A percentile compares a stretch with the other conserved stretches of the same genome.
Conservation (phyloP, 352 stramenopile genomes). For the Pythium oligandrum region DNA sequence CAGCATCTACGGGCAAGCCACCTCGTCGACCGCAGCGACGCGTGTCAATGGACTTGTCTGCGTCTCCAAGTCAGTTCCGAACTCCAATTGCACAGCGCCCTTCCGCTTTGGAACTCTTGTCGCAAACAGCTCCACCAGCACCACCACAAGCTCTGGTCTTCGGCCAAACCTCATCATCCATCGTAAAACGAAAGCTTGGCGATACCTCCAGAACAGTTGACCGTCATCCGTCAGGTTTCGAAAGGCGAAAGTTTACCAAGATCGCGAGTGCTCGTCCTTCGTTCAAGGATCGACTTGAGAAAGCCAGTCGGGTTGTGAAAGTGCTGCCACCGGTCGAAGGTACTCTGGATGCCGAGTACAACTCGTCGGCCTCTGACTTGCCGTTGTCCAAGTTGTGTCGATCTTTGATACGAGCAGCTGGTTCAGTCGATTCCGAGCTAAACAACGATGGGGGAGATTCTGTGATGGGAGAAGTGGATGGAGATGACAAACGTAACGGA, state of each 20-base stretch:
- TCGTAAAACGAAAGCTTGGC: slow-evolving; percentile 14
- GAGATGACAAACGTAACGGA: too few species aligned
- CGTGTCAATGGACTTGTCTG: slow-evolving; percentile 17
- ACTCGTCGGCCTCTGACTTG: slow-evolving; percentile 5
- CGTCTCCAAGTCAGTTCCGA: slow-evolving; percentile 7
- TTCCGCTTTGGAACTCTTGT: slow-evolving; percentile 48
- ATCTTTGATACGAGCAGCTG: slow-evolving; percentile 46
- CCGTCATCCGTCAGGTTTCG: neutral
- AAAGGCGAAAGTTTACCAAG: slow-evolving; percentile 6
- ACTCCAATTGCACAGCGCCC: slow-evolving; percentile 8
- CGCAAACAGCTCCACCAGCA: slow-evolving; percentile 41
- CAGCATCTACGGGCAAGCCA: slow-evolving; percentile 9
- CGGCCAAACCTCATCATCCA: too few species aligned
- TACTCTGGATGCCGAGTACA: slow-evolving; percentile 27
- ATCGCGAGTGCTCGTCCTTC: slow-evolving; percentile 12
- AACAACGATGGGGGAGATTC: slow-evolving; percentile 2
- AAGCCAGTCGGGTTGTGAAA: neutral
- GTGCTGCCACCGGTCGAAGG: slow-evolving; percentile 31
- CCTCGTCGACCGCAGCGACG: slow-evolving; percentile 19
- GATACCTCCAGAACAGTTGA: neutral
- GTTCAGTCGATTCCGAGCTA: slow-evolving; percentile 30
- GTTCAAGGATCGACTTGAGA: slow-evolving; percentile 38
- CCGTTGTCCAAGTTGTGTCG: slow-evolving; percentile 42
- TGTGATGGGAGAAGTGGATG: too few species aligned
- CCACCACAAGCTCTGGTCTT: slow-evolving; percentile 1